Evolutionary conservation across 2,329 filamentous ascomycete species (phyloP), one percentile per base, ranked within the genome.

Genomic region (Sphaerostilbella broomeana): DNA sequence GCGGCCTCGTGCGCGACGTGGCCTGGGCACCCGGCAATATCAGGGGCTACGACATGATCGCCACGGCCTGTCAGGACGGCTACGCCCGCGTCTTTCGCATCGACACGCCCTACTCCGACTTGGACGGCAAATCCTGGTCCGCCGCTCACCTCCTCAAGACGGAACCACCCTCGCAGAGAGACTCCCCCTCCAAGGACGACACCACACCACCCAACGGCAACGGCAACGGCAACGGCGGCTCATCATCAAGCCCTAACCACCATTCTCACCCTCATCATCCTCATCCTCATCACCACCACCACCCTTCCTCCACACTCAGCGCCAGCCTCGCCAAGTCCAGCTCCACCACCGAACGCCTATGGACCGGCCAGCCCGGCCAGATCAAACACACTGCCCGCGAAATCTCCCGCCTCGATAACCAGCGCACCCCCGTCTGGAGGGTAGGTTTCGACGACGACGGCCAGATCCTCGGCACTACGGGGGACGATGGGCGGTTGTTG

Each of bases 1-100:
- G 77, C 6, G 80, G 81, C 1, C 71, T 97, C 26, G 84, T 95
- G 6, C 75, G 90, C 33, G 89, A 95, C 58, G 77, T 95, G 2
- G 82, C 86, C 2, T 98, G 92, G 92, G 87, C 90, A 1, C 84
- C 88, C 33, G 90, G 88, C 10, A 94, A 88, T 48, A 87, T 94
- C 52, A 72, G 89, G 26, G 90, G 90, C 1, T 90, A 86, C 58
- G 92, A 98, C 59, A 75, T 90, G 42, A 75, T 97, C 51, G 92
- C 90, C 3, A 94, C 89, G 5, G 90, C 88, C 3, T 92, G 86
- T 57, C 94, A 94, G 60, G 92, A 98, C 57, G 90, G 92, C 3
- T 81, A 79, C 51, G 79, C 95, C 27, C 76, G 90, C 27, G 83
- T 98, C n/a, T 95, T 94, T 55, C 80, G 90, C 51, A 61, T 94